These are phyloP conservation scores for Aspergillus pseudoterreus DNA, from an alignment of 2,329 filamentous ascomycete genomes.

Conservation along the genomic window DNA sequence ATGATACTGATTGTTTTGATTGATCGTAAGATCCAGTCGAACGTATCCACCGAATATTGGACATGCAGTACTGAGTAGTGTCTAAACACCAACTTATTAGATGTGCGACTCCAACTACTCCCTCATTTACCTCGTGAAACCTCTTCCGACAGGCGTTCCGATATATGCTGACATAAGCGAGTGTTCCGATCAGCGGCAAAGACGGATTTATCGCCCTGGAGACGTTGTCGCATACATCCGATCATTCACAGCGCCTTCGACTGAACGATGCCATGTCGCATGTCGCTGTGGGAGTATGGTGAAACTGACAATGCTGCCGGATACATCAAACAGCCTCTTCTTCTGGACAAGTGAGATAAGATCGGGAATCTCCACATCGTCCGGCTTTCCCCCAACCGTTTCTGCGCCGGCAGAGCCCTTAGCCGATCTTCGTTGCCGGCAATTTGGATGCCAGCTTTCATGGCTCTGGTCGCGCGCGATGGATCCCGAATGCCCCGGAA, in stretches of 20 bases:
- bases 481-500: constrained; percentile 27
- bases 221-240: no score
- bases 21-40: no score
- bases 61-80: no score
- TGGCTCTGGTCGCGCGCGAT: constrained; percentile 16
- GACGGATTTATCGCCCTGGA: neutral
- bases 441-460: constrained; percentile 18
- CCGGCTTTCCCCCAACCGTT: constrained; percentile 16
- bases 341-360: constrained; percentile 2
- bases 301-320: no score
- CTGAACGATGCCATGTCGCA: neutral
- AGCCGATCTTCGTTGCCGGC: constrained; percentile 36
- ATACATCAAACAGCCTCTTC: neutral
- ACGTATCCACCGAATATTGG: no score
- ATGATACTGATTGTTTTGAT: no score
- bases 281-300: no score
- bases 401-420: constrained; percentile 30
- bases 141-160: constrained; percentile 18
- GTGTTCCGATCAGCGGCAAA: constrained; percentile 6
- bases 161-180: constrained; percentile 21
- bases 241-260: neutral
- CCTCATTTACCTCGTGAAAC: neutral
- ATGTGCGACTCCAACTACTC: no score
- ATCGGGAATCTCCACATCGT: constrained; percentile 17
- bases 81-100: neutral